phyloP scores from a whole-genome alignment of 768 basidiomycete species.

The Pulveroboletus ravenelii region DNA sequence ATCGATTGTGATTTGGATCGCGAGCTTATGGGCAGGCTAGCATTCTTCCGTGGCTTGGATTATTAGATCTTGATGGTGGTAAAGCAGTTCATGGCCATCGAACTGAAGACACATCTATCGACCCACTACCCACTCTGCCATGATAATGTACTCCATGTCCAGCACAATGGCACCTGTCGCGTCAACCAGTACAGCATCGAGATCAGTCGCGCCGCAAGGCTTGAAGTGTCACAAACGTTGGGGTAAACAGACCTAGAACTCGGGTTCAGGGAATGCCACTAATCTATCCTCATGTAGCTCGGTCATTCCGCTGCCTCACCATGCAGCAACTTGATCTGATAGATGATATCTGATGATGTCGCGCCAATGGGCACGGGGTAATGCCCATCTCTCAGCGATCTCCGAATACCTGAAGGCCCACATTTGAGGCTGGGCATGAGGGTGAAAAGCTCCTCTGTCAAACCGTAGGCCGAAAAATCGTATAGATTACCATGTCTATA shows the following conservation, averaged over 20 bases:
- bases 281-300: background rate
- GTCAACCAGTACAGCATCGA: too few species aligned
- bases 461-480: constrained; percentile 6
- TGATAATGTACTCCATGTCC: background rate
- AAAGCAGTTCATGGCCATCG: too few species aligned
- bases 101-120: background rate
- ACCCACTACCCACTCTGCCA: background rate
- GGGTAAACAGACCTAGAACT: background rate
- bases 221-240: background rate
- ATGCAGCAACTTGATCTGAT: background rate
- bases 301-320: background rate
- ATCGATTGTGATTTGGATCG: constrained; percentile 1
- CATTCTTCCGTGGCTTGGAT: background rate
- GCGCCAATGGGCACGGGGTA: background rate
- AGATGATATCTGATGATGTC: background rate
- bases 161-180: too few species aligned
- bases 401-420: background rate
- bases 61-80: background rate
- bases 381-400: background rate
- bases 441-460: background rate
- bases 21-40: background rate
- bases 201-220: too few species aligned
- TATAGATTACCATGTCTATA: constrained; percentile 27
- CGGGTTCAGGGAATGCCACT: constrained; percentile 5
- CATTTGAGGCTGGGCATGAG: background rate